Evolutionary conservation across 768 basidiomycete species (phyloP).

Genomic region (Tulasnella sp.): DNA sequence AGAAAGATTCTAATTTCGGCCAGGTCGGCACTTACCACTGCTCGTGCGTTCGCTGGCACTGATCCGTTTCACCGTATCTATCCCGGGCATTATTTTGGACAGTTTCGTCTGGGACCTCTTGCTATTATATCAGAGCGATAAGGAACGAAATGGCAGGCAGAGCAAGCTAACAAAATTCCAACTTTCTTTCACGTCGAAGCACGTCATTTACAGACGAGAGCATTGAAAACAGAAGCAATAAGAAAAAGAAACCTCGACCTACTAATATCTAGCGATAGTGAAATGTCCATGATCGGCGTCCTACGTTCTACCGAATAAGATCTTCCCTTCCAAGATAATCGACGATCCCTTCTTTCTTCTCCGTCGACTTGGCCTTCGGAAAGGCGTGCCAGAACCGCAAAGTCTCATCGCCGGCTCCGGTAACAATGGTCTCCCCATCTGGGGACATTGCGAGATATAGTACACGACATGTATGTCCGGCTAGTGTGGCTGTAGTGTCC

Average conservation of each 20-base stretch:
- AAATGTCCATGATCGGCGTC: neutral
- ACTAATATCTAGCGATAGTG: neutral
- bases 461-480: constrained; percentile 93
- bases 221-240: neutral
- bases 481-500: constrained; percentile 91
- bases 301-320: neutral
- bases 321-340: constrained; percentile 34
- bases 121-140: no score
- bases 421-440: constrained; percentile 97
- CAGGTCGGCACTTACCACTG: no score
- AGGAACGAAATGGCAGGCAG: no score
- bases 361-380: constrained; percentile 48
- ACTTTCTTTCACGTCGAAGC: no score
- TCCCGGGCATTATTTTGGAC: no score
- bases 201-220: neutral
- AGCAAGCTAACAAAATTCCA: no score
- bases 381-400: constrained; percentile 98
- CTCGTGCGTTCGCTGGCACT: no score
- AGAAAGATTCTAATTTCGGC: no score
- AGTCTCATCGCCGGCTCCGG: constrained; percentile 97
- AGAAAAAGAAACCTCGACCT: neutral
- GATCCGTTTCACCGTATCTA: no score
- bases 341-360: constrained; percentile 39
- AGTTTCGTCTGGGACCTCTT: no score
- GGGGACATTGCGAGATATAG: constrained; percentile 97